Percentiles rank a stretch among this genome's conserved stretches.
phyloP scores from a whole-genome alignment of 805 yeast genomes.

The Teunomyces tritomae region DNA sequence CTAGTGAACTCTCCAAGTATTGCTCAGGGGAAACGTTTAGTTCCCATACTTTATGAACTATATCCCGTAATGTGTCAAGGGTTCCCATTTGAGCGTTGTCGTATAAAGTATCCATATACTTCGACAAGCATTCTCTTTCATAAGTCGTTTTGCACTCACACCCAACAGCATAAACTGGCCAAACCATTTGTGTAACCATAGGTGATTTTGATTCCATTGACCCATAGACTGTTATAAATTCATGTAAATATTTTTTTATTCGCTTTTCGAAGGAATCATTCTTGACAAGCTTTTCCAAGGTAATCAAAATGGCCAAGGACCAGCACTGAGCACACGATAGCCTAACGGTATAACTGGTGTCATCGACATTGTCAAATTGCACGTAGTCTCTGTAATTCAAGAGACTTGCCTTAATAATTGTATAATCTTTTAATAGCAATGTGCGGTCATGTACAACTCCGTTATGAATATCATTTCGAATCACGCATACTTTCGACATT shows the following conservation, averaged over 20 bases:
- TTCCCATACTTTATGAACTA: slow-evolving; percentile 49
- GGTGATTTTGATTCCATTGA: slow-evolving; percentile 47
- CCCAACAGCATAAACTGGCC: slow-evolving; percentile 56
- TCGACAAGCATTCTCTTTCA: slow-evolving; percentile 28
- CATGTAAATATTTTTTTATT: slow-evolving; percentile 36
- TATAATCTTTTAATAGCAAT: slow-evolving; percentile 24
- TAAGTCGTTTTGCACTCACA: slow-evolving; percentile 37
- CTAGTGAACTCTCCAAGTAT: slow-evolving; percentile 47
- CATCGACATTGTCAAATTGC: slow-evolving; percentile 16
- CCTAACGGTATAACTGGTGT: slow-evolving; percentile 32
- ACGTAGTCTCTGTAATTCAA: slow-evolving; percentile 50
- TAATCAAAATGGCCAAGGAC: slow-evolving; percentile 40
- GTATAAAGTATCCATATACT: slow-evolving; percentile 42
- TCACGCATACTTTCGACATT: slow-evolving; percentile 42
- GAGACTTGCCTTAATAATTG: slow-evolving; percentile 31
- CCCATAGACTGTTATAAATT: slow-evolving; percentile 47
- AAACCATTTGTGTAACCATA: slow-evolving; percentile 58
- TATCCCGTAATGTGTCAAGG: slow-evolving; percentile 38
- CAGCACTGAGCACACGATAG: slow-evolving; percentile 57
- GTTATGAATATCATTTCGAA: slow-evolving; percentile 25
- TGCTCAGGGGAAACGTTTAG: slow-evolving; percentile 42
- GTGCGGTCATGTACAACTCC: slow-evolving; percentile 6
- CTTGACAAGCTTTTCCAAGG: slow-evolving; percentile 25
- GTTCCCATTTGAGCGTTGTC: slow-evolving; percentile 56
- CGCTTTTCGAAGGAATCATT: slow-evolving; percentile 22